Base-by-base conservation (phyloP, 805 yeast genomes). In the Myxozyma vanderwaltii region DNA sequence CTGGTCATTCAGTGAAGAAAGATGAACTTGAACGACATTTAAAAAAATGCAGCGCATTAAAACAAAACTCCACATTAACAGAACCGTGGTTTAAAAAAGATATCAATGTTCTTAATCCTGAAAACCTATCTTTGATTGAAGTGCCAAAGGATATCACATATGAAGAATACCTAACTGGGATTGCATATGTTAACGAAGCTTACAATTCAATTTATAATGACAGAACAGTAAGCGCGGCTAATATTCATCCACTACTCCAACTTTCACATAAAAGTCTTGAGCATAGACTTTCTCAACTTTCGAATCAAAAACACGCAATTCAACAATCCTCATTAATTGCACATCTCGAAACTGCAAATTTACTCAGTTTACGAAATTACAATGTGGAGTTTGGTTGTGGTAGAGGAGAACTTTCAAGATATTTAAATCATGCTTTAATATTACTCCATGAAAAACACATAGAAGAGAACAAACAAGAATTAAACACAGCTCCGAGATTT, bases 351-450 rank as follows among this genome's bases (percentile, higher is more conserved):
- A 70, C 72, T 3, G 63, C 71, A 15, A 69, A 69, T 0, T 68
- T 86, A 6, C 73, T 86, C 39, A 70, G 72, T 1, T 41, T 70
- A 1, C 35, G 55, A 41, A 58, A 61, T 31, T 51, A 57, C 12
- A 82, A 83, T 69, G 70, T 87, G 29, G 97, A 91, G 72, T 90
- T 89, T 76, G 97, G 97, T 0, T 88, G 96, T 71, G 97, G 97
- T 0, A 81, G 91, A 63, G 96, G 89, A 1, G 97, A 91, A 69
- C 77, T 91, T 24, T 81, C 91, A 0, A 73, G 96, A 23, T 49
- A 51, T 54, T 7, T 43, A 21, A 40, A 35, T n/a, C 38, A 43
- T 19, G 43, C 26, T 4, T 24, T 40, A n/a, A 19, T 55, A 21
- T 19, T 35, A 5, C 45, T 74, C 46, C 44, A 36, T 24, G 48